Evolutionary conservation across 1,284 basidiomycete genomes (phyloP), one percentile per base, ranked within the genome.

Genomic region (Agroathelia rolfsii): DNA sequence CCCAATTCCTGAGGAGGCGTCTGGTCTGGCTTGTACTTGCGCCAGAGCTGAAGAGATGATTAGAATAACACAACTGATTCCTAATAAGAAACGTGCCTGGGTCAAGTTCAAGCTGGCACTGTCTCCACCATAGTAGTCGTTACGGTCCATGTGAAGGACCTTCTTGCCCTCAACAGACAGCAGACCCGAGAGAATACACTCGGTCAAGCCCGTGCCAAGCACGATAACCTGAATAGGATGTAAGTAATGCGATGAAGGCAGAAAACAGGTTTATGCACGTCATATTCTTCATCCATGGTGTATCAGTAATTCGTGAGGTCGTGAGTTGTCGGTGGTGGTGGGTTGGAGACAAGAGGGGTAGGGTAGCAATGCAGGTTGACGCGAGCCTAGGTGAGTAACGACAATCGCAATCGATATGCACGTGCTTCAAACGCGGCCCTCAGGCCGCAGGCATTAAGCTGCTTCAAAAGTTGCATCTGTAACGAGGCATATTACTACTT

Each of bases 131-230:
- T 99, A 99, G 64, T 98, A 98, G 61, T 97, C 90, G 54, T 97
- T 97, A 45, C 94, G 73, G 64, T 99, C 95, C 77, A 99, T 97
- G 63, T 99, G 95, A 26, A 99, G 78, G 45, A 99, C 95, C 69
- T 98, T 99, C 73, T 98, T 96, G 49, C 94, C 94, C 53, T 97
- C 94, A 38, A 98, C 94, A 18, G 94, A 98, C 48, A 99, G 73
- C 55, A 93, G 69, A 43, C 88, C 92, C 11, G 92, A 96, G 42
- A 99, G 77, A 55, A 98, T 93, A 64, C 95, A 98, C 62, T 99
- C 95, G 35, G 94, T 95, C 55, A 98, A 66, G 44, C 94, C 94
- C 41, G 94, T 97, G 45, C 94, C 94, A 41, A 94, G 74, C 49
- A 94, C 89, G 55, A 94, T 74, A 55, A 92, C 87, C 89, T 93